Base-by-base conservation (phyloP, 2,329 filamentous ascomycete species). In the Waltergamsia citrina region DNA sequence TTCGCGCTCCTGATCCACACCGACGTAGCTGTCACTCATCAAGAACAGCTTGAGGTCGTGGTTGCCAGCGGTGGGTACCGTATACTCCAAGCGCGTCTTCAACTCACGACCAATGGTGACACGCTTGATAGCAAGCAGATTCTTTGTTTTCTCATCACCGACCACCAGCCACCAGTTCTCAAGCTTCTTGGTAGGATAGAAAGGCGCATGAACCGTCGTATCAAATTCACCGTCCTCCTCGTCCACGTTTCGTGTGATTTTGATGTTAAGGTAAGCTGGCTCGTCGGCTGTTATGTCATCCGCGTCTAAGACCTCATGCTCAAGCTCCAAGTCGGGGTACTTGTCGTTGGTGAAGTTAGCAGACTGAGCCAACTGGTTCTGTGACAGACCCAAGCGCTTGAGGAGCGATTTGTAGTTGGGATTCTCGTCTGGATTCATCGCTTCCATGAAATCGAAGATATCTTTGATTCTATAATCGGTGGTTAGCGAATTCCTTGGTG, bases 81-180 rank as follows among this genome's bases (percentile, higher is more conserved):
- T 85, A 56, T 88, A 94, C 60, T 96, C 88, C 42, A 98, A 65
- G 51, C 77, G 78, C 37, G 87, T 73, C 50, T 85, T 81, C 48
- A 94, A 62, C 52, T 82, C 79, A 46, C 74, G 74, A 26, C 79
- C 82, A 42, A 98, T 81, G 2, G 88, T 94, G 39, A 98, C 81
- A 46, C 90, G 77, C 71, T 96, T 98, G 65, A 96, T 94, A 3
- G 85, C 88, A 38, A 96, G 67, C 41, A 98, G 66, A 42, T 72
- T 88, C 65, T 86, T 90, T 26, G 82, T 85, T 55, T 77, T 82
- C 62, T 95, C 87, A 47, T 96, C 88, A 20, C 88, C 90, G 22
- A 98, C 85, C 15, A 98, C 85, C 36, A 98, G 65, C 92, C 92
- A 98, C 88, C 88, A 98, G 54, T 92, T 94, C 69, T 98, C 92